Evolutionary conservation across 1,284 basidiomycete species (phyloP).

Genomic region (Sanghuangporus sanghuang): DNA sequence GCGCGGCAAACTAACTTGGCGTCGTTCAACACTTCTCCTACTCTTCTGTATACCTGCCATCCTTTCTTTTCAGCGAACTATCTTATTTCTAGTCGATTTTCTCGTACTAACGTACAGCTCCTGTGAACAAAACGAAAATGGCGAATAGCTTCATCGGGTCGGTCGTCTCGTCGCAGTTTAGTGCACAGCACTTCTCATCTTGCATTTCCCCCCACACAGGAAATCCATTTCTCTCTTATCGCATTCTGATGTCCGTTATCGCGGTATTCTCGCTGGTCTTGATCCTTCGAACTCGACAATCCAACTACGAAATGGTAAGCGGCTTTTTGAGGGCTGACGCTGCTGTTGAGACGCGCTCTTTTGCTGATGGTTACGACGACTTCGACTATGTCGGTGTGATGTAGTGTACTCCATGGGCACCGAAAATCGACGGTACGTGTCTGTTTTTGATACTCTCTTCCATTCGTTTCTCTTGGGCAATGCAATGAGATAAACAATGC

Average conservation of each 20-base stretch:
- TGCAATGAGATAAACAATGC: not conserved
- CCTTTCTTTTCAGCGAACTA: not conserved
- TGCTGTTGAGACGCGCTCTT: not conserved
- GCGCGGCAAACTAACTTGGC: not conserved
- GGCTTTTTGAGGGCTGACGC: not conserved
- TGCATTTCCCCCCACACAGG: constrained; percentile 34
- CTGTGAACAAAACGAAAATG: constrained; percentile 36
- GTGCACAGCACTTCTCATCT: constrained; percentile 6
- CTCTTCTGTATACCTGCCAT: not conserved
- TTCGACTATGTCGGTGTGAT: not conserved
- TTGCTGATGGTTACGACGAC: not conserved
- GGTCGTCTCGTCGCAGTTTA: constrained; percentile 16
- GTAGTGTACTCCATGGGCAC: constrained; percentile 87
- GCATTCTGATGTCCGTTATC: constrained; percentile 86
- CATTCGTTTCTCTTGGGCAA: constrained; percentile 30
- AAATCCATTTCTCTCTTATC: constrained; percentile 89
- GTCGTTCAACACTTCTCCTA: not conserved
- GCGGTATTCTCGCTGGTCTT: constrained; percentile 81
- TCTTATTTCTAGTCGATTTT: constrained; percentile 18
- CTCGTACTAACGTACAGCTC: not conserved
- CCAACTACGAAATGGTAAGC: constrained; percentile 77
- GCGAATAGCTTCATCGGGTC: constrained; percentile 72
- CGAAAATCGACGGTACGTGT: constrained; percentile 70
- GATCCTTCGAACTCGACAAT: constrained; percentile 81
- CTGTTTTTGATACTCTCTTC: constrained; percentile 61